These are phyloP conservation scores for Sporothrix inflata DNA, from an alignment of 2,329 filamentous ascomycete genomes.

Conservation along the genomic window DNA sequence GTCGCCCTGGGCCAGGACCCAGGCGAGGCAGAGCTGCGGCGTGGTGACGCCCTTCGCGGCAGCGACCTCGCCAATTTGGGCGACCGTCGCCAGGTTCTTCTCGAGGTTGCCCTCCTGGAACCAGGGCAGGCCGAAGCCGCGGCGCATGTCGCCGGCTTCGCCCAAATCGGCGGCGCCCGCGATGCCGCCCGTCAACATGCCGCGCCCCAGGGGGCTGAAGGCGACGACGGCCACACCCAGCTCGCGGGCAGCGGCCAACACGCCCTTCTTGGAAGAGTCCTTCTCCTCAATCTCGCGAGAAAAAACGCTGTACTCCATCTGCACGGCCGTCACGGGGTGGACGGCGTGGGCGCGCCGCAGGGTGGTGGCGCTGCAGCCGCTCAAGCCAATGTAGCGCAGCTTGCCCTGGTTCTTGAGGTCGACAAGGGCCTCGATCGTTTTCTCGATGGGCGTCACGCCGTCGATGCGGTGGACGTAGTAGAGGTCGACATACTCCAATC, in stretches of 20 bases:
- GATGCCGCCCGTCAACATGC: conserved; percentile 46
- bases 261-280: conserved; percentile 41
- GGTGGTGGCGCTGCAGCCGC: conserved; percentile 53
- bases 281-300: conserved; percentile 59
- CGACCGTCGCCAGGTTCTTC: conserved; percentile 24
- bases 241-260: conserved; percentile 50
- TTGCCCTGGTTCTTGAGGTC: conserved; percentile 56
- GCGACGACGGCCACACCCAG: conserved; percentile 49
- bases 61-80: conserved; percentile 12
- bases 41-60: background rate
- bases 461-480: conserved; percentile 58
- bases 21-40: background rate
- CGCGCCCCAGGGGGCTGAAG: conserved; percentile 48
- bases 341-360: conserved; percentile 56
- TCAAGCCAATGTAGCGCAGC: conserved; percentile 60
- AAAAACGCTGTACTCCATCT: conserved; percentile 46
- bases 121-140: conserved; percentile 17
- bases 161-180: background rate
- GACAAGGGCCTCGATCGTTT: conserved; percentile 52
- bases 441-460: conserved; percentile 48
- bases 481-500: conserved; percentile 58
- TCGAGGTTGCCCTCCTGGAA: conserved; percentile 25
- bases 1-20: conserved; percentile 2
- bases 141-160: background rate
- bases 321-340: conserved; percentile 54